These are phyloP conservation scores for Nepenthes alata DNA, from an alignment of 179 eudicot species.

Conservation along the genomic window DNA sequence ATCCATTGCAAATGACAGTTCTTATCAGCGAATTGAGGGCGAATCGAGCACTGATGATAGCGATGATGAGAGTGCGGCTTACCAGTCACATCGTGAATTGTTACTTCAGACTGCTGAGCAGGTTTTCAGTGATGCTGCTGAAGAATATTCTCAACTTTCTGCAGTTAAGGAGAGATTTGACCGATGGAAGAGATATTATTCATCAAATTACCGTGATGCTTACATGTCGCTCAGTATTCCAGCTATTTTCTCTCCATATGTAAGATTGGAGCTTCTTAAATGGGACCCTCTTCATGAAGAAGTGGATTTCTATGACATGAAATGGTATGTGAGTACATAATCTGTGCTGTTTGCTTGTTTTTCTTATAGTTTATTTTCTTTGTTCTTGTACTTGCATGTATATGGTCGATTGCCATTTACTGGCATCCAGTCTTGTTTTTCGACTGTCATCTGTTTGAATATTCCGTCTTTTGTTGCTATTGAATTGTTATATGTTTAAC, in stretches of 20 bases:
- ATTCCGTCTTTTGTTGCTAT: too few relatives aligned
- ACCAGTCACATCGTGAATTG: constrained; percentile 51
- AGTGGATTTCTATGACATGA: constrained; percentile 68
- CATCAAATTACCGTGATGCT: constrained; percentile 69
- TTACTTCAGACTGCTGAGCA: constrained; percentile 74
- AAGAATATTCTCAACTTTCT: constrained; percentile 72
- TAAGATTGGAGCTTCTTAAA: constrained; percentile 86
- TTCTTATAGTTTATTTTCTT: background rate
- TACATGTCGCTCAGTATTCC: constrained; percentile 79
- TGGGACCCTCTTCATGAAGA: constrained; percentile 95
- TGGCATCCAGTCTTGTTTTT: too few relatives aligned
- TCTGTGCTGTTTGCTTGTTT: constrained; percentile 12
- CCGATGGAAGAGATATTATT: constrained; percentile 70
- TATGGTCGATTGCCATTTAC: too few relatives aligned
- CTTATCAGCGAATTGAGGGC: constrained; percentile 63
- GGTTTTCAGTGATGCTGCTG: constrained; percentile 74
- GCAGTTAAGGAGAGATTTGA: constrained; percentile 64
- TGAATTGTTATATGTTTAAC: too few relatives aligned
- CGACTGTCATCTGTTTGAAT: too few relatives aligned
- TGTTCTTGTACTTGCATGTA: constrained; percentile 1
- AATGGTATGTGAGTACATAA: constrained; percentile 56
- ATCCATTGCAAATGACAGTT: constrained; percentile 29
- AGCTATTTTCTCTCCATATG: constrained; percentile 88
- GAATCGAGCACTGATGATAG: constrained; percentile 98
- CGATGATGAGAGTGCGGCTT: constrained; percentile 63